Evolutionary conservation across 768 basidiomycete genomes (phyloP).

Genomic region (Agrocybe pediades): DNA sequence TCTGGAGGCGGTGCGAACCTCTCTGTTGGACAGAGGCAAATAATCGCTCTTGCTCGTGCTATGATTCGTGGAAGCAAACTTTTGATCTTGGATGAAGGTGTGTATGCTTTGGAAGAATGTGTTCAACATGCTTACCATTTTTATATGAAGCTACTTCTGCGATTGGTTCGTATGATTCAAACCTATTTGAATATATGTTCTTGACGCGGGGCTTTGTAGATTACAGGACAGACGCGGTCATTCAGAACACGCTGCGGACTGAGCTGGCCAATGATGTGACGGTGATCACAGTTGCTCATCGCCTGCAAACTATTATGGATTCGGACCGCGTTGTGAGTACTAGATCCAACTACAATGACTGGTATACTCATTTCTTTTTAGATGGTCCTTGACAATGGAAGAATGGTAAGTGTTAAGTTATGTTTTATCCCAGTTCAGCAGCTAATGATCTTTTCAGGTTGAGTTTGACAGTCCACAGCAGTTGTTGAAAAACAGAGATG

Average conservation of each 20-base stretch:
- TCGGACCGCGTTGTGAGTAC: conserved; percentile 49
- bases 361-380: neutral
- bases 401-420: neutral
- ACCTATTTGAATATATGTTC: neutral
- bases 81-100: conserved; percentile 50
- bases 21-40: conserved; percentile 74
- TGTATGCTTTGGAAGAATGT: neutral
- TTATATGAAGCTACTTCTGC: conserved; percentile 37
- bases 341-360: neutral
- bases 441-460: conserved; percentile 8
- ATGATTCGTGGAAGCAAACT: conserved; percentile 57
- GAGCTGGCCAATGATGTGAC: conserved; percentile 62
- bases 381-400: conserved; percentile 1
- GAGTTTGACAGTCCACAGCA: conserved; percentile 18
- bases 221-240: conserved; percentile 64
- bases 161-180: conserved; percentile 34
- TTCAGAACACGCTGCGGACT: conserved; percentile 67
- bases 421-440: neutral
- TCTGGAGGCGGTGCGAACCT: conserved; percentile 64
- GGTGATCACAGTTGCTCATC: conserved; percentile 68
- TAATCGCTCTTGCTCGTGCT: conserved; percentile 66
- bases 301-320: conserved; percentile 69
- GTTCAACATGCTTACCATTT: neutral
- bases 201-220: conserved; percentile 33
- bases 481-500: conserved; percentile 11